Conservation (phyloP, 1,284 basidiomycete species). For the Vanrija humicola region DNA sequence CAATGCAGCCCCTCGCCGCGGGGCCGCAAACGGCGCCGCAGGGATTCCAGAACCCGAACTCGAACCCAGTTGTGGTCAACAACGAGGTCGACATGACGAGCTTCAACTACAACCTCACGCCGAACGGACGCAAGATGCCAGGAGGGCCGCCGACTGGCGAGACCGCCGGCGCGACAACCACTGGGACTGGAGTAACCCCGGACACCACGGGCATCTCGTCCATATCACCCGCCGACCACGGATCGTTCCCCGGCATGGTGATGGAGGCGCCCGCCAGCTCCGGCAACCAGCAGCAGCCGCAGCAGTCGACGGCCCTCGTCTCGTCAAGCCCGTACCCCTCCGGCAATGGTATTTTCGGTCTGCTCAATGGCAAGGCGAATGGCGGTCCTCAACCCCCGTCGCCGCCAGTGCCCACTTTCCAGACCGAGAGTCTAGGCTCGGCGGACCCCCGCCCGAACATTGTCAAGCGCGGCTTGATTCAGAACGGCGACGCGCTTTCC, state of each 20-base stretch:
- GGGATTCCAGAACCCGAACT: not conserved
- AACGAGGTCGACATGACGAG: not conserved
- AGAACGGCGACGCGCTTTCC: slow-evolving; percentile 22
- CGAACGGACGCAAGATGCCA: no score
- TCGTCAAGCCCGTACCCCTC: not conserved
- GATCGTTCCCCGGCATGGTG: not conserved
- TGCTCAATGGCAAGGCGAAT: slow-evolving; percentile 5
- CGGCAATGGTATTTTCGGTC: slow-evolving; percentile 10
- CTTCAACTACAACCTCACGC: not conserved
- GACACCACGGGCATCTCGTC: not conserved
- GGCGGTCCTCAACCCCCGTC: no score
- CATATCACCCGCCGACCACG: slow-evolving; percentile 12
- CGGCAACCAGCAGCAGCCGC: not conserved
- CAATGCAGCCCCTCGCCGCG: not conserved
- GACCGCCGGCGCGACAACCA: not conserved
- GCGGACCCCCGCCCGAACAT: slow-evolving; percentile 36
- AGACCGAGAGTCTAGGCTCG: slow-evolving; percentile 24
- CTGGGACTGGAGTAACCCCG: not conserved
- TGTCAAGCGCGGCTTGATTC: slow-evolving; percentile 33
- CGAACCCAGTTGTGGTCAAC: slow-evolving; percentile 2
- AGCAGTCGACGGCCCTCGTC: slow-evolving; percentile 1
- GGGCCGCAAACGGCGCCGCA: not conserved
- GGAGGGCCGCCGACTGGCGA: not conserved
- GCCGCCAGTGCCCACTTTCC: not conserved
- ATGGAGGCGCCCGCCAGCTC: not conserved